Base-by-base conservation (phyloP, 306 rosid genomes). In the Casuarina glauca region DNA sequence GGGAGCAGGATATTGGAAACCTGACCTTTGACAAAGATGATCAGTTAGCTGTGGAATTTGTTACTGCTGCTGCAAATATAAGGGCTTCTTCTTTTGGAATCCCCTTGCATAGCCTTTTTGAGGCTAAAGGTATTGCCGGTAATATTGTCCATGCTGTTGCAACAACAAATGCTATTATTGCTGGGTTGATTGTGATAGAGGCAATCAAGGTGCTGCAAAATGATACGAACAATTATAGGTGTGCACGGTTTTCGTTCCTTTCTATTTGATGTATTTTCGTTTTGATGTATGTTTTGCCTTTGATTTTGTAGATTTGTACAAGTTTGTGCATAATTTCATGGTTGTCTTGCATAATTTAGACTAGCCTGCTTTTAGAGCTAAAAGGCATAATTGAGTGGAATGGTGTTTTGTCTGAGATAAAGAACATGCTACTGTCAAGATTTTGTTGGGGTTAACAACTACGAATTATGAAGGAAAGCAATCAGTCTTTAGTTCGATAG, bases 71-170 rank as follows among this genome's bases (percentile, higher is more conserved):
- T 78, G 99, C 99, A 69, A 96, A 96, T 84, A 88, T 96, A 70
- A 86, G 99, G 19, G 99, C 99, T 68, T 82, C 89, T 75, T 93
- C 98, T 79, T 96, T 96, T 84, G 97, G 91, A 75, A 93, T 96
- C 79, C 91, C 99, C 52, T 82, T 91, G 87, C 98, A 93, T 77
- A 90, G 91, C 86, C 99, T 93, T 80, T 96, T 96, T 82, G 99
- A 96, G 89, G 97, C 98, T 51, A 96, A 96, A 86, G 99, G 99
- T 44, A 96, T 96, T 84, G 99, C 99, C 69, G 99, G 99, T 63
- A 96, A 96, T 82, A 96, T 96, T 74, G 99, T 96, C 70, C 99
- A 96, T 83, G 99, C 99, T 74, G 97, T 96, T 78, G 99, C 99
- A 38, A 96, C 99, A 41, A 96, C 99, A 55, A 96, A 96, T 81